phyloP scores from a whole-genome alignment of 73 alveolate genomes.

The Symbiodinium pilosum region DNA sequence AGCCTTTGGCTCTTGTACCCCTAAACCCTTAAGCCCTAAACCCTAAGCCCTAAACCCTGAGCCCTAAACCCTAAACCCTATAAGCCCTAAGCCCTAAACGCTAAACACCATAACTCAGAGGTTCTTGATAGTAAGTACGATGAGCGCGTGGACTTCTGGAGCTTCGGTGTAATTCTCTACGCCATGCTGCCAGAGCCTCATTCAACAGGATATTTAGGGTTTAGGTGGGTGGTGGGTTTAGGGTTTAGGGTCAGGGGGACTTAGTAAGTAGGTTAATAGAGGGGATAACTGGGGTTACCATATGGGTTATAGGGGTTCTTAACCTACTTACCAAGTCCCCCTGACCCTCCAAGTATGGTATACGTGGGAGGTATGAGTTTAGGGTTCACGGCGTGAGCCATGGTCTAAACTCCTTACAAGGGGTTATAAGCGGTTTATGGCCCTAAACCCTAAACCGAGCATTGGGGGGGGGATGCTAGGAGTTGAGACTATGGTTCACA shows the following conservation, averaged over 20 bases:
- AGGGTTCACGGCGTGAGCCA: neutral
- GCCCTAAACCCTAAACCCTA: no score
- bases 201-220: no score
- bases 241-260: neutral
- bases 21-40: no score
- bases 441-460: no score
- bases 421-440: neutral
- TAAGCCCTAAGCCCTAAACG: neutral
- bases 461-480: no score
- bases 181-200: slow-evolving; percentile 60
- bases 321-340: no score
- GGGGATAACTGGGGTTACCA: neutral
- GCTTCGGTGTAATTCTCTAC: slow-evolving; percentile 77
- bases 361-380: no score
- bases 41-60: no score
- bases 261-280: no score
- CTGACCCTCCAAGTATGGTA: no score
- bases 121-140: slow-evolving; percentile 58
- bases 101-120: neutral
- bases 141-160: slow-evolving; percentile 92
- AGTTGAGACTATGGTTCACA: no score
- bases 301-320: neutral
- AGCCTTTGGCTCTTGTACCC: no score
- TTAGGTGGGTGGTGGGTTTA: neutral
- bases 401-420: neutral